A percentile compares a stretch with the other conserved stretches of the same genome.
Evolutionary conservation across 768 basidiomycete genomes (phyloP).

Genomic region (Suillus americanus): DNA sequence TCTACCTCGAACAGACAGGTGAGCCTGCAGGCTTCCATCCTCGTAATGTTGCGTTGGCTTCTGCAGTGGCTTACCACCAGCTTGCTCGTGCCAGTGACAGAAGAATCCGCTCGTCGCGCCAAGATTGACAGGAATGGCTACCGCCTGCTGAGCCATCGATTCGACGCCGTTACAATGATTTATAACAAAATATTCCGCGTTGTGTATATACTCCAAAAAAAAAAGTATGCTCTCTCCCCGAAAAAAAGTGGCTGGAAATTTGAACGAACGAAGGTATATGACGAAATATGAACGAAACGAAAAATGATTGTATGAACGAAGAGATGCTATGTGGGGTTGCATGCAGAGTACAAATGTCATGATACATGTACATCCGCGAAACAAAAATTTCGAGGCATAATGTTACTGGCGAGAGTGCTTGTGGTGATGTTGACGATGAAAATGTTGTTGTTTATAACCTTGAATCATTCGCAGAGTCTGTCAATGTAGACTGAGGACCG

Average conservation of each 20-base stretch:
- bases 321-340: constrained; percentile 4
- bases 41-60: not conserved
- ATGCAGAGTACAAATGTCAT: constrained; percentile 7
- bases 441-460: not conserved
- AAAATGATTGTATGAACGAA: constrained; percentile 6
- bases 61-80: not conserved
- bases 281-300: constrained; percentile 1
- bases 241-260: not conserved
- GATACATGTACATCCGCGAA: constrained; percentile 9
- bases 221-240: not conserved
- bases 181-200: not conserved
- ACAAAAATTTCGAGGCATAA: constrained; percentile 3
- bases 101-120: not conserved
- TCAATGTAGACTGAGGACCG: not conserved
- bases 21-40: not conserved
- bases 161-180: not conserved
- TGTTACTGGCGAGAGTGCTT: not conserved
- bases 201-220: not conserved
- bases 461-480: constrained; percentile 1
- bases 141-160: not conserved
- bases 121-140: not conserved
- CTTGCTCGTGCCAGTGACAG: not conserved
- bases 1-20: not conserved
- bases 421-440: not conserved
- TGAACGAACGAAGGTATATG: not conserved